A percentile compares a stretch with the other conserved stretches of the same genome.
These are phyloP conservation scores for Verticillium alfalfae DNA, from an alignment of 2,329 filamentous ascomycete genomes.

Conservation along the genomic window DNA sequence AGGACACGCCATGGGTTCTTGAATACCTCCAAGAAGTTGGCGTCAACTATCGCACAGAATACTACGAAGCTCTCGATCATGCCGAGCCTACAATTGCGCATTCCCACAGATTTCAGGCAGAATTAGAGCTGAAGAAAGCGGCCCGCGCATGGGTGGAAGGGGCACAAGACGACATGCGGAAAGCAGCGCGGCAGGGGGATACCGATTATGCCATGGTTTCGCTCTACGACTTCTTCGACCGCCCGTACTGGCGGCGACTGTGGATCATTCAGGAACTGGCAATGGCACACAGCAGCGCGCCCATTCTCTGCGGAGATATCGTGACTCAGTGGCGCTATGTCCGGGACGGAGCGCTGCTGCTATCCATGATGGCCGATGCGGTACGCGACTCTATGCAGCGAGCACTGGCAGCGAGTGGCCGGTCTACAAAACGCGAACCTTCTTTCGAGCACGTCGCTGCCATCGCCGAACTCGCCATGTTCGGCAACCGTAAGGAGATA, in stretches of 20 bases:
- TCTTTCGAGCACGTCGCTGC: constrained; percentile 1
- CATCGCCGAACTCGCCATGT: constrained; percentile 2
- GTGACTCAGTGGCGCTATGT: constrained; percentile 4
- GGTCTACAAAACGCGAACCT: not conserved
- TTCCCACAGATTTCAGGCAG: too few relatives aligned
- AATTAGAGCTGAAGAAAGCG: too few relatives aligned
- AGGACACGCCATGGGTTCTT: not conserved
- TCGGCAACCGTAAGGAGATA: not conserved
- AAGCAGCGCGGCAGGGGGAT: not conserved
- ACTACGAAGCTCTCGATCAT: not conserved
- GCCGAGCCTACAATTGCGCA: not conserved
- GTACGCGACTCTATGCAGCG: not conserved
- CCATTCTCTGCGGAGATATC: constrained; percentile 1
- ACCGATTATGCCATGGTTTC: not conserved
- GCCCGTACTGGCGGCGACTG: constrained; percentile 4
- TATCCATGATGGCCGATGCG: not conserved
- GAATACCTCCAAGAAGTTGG: not conserved
- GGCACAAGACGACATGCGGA: too few relatives aligned
- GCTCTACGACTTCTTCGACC: constrained; percentile 2
- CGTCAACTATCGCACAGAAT: constrained; percentile 2
- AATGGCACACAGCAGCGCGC: not conserved
- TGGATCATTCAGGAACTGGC: constrained; percentile 6
- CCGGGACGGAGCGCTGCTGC: not conserved
- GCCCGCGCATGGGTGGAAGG: too few relatives aligned
- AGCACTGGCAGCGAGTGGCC: not conserved